Evolutionary conservation across 495 filamentous ascomycete genomes (phyloP).

Genomic region (Penicillium crystallinum): DNA sequence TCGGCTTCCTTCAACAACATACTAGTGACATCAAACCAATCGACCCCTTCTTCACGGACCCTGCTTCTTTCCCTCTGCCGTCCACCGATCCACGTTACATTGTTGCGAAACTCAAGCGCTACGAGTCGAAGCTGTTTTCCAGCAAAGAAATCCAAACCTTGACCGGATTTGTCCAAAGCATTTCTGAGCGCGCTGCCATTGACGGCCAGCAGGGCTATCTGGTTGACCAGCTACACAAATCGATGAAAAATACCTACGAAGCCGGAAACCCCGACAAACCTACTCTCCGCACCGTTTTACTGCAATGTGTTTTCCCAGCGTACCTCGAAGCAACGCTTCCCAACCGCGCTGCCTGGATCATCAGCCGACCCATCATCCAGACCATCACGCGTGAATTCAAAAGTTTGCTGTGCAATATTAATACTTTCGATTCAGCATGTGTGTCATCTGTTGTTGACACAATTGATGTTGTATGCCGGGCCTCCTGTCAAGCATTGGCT

Average conservation of each 20-base stretch:
- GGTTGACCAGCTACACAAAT: conserved; percentile 51
- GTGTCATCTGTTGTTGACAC: conserved; percentile 40
- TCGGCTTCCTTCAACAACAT: conserved; percentile 62
- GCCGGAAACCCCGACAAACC: conserved; percentile 35
- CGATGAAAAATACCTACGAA: conserved; percentile 51
- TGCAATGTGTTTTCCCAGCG: conserved; percentile 58
- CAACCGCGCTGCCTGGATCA: conserved; percentile 52
- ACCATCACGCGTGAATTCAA: conserved; percentile 42
- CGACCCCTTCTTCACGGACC: conserved; percentile 65
- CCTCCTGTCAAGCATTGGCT: conserved; percentile 34
- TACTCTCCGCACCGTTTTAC: conserved; percentile 52
- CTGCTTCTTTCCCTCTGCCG: conserved; percentile 60
- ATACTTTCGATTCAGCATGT: conserved; percentile 40
- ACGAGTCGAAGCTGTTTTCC: conserved; percentile 53
- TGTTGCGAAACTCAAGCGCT: conserved; percentile 59
- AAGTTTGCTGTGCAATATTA: conserved; percentile 45
- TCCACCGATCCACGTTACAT: conserved; percentile 63
- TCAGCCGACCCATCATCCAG: conserved; percentile 51
- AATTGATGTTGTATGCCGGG: conserved; percentile 40
- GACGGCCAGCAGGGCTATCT: conserved; percentile 58
- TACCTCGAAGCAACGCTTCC: conserved; percentile 53
- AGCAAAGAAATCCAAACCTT: conserved; percentile 52
- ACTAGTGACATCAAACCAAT: conserved; percentile 57
- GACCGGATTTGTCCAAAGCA: conserved; percentile 56
- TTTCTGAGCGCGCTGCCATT: conserved; percentile 57